These are phyloP conservation scores for Xylaria sp. DNA, from an alignment of 2,329 filamentous ascomycete genomes.

Conservation along the genomic window DNA sequence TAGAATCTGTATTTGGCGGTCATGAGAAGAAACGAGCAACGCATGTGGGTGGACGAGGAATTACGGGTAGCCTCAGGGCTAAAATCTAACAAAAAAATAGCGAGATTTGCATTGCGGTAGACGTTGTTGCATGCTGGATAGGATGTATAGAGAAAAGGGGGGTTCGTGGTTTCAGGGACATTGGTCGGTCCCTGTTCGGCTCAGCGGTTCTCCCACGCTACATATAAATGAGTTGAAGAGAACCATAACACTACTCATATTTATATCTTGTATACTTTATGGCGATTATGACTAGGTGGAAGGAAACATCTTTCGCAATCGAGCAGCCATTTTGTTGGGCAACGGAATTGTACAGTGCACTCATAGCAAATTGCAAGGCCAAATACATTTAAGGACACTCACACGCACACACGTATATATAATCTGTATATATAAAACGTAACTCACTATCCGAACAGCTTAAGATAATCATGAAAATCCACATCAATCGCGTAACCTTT, in stretches of 20 bases:
- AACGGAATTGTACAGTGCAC: neutral
- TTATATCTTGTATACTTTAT: neutral
- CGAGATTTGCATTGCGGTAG: conserved; percentile 18
- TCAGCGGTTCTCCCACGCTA: neutral
- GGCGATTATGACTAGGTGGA: neutral
- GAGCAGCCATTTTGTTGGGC: neutral
- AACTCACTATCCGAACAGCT: neutral
- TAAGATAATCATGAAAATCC: neutral
- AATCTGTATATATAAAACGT: neutral
- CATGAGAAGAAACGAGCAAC: conserved; percentile 18
- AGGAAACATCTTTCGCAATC: neutral
- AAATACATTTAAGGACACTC: neutral
- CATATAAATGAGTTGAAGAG: neutral
- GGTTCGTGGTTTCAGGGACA: neutral
- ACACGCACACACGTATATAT: neutral
- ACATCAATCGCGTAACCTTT: neutral
- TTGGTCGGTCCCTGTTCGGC: neutral
- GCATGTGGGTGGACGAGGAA: neutral
- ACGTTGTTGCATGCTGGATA: conserved; percentile 11
- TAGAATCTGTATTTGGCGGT: conserved; percentile 44
- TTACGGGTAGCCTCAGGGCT: conserved; percentile 3
- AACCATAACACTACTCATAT: conserved; percentile 2
- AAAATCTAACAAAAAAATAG: conserved; percentile 2
- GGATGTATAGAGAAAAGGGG: conserved; percentile 23
- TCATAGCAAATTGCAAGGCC: neutral